phyloP scores from a whole-genome alignment of 78 protist genomes.

The Andalucia godoyi region DNA sequence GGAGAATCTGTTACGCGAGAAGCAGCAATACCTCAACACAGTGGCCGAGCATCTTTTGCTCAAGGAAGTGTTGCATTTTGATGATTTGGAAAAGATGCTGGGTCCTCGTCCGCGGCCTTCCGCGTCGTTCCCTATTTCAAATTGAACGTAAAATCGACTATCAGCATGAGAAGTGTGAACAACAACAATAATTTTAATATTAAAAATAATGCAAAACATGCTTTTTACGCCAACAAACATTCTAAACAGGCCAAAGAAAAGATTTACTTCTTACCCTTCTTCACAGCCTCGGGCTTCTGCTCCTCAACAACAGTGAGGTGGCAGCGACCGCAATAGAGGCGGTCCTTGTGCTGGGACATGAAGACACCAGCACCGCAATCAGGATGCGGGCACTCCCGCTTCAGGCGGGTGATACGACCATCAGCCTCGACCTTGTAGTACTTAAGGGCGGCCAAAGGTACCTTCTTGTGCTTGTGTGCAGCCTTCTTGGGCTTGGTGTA shows the following conservation, averaged over 20 bases:
- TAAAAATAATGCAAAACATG: too few relatives aligned
- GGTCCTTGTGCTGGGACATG: conserved; percentile 91
- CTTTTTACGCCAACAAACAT: too few relatives aligned
- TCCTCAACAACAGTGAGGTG: too few relatives aligned
- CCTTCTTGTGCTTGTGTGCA: conserved; percentile 85
- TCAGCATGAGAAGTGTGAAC: too few relatives aligned
- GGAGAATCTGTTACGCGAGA: not conserved
- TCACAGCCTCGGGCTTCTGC: too few relatives aligned
- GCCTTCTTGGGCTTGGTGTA: conserved; percentile 95
- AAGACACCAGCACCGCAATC: conserved; percentile 90
- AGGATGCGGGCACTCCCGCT: conserved; percentile 69
- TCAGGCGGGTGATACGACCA: conserved; percentile 82
- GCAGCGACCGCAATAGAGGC: conserved; percentile 96
- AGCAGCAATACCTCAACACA: not conserved
- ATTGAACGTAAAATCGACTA: too few relatives aligned
- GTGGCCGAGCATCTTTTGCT: conserved; percentile 64
- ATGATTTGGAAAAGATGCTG: conserved; percentile 50
- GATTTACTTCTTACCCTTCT: too few relatives aligned
- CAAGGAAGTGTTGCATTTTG: conserved; percentile 59
- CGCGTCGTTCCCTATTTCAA: too few relatives aligned
- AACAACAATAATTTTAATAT: too few relatives aligned
- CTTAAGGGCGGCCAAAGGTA: conserved; percentile 79
- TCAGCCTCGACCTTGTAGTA: conserved; percentile 88
- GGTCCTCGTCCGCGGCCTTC: conserved; percentile 69
- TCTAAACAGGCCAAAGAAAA: too few relatives aligned